Conservation (phyloP, 1,139 yeast genomes). For the Geotrichum macrosporum region DNA sequence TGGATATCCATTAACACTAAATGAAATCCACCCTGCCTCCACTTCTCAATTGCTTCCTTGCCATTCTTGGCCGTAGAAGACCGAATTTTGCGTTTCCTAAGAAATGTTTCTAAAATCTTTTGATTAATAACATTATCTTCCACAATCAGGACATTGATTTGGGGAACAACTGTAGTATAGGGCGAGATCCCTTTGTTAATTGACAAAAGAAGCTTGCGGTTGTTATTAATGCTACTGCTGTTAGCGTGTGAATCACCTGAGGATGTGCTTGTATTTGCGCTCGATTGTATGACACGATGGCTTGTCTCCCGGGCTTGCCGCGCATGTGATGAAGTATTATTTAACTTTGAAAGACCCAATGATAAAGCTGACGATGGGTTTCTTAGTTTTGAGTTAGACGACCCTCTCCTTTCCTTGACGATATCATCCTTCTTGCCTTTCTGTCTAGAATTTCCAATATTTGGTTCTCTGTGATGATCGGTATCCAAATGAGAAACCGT, state of each 20-base stretch:
- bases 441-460: background rate
- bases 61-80: constrained; percentile 88
- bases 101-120: constrained; percentile 86
- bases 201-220: constrained; percentile 16
- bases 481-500: background rate
- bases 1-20: constrained; percentile 93
- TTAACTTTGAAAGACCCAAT: background rate
- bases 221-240: constrained; percentile 13
- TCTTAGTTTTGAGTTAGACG: background rate
- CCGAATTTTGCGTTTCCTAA: constrained; percentile 78
- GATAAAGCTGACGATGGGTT: background rate
- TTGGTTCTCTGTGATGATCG: background rate
- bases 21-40: constrained; percentile 91
- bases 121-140: constrained; percentile 95
- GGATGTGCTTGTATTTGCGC: too few relatives aligned
- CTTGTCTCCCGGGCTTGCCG: background rate
- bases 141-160: constrained; percentile 84
- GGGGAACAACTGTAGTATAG: constrained; percentile 45
- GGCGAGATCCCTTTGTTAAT: constrained; percentile 20
- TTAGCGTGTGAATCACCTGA: too few relatives aligned
- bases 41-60: constrained; percentile 83
- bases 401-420: background rate
- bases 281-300: background rate
- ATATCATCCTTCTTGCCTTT: background rate
- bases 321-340: background rate